Base-by-base conservation (phyloP, 31 red algal genomes). In the Bonnemaisonia californica region DNA sequence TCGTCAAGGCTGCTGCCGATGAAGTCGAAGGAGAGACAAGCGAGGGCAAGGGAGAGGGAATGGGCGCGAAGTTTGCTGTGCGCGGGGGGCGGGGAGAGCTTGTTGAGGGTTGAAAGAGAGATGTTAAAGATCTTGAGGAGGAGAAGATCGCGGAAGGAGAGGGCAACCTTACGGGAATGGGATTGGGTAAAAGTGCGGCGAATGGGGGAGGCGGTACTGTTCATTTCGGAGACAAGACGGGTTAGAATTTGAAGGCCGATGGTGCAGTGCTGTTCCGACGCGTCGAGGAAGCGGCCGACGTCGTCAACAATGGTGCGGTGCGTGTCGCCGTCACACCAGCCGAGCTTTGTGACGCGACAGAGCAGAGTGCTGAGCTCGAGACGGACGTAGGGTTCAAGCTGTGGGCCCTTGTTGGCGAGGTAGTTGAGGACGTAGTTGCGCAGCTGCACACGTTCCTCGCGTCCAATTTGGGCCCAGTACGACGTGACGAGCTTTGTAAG, bases 1-100 rank as follows among this genome's bases (percentile, higher is more conserved):
- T 96, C 93, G 55, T 96, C 93, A 11, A 92, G 70, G 34, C 83
- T 91, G 68, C 68, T 84, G 54, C 93, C 93, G 19, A 96, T 67
- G 81, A 96, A 96, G 76, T 96, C 93, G 62, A 92, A 96, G 12
- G 80, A 85, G 22, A 96, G 54, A 61, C 88, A 91, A 4, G 76
- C 66, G 32, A 78, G 72, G 30, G 93, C 84, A 59, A 96, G 80
- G 22, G 80, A 42, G 12, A 96, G 75, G 0, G 78, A 69, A 83
- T 68, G 67, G 0, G 60, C 27, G 13, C 93, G 42, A 19, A 95
- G 54, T 45, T 83, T 82, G 19, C 41, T 38, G 65, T 94, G 75
- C 4, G 77, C 71, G 1, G 93, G 86, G 36, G 80, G 82, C 30
- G 87, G 75, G 9, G 81, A 69, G 21, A 90, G 63, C 60, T 91